These are phyloP conservation scores for Senecio squalidus DNA, from an alignment of 140 eudicot genomes.

Conservation along the genomic window DNA sequence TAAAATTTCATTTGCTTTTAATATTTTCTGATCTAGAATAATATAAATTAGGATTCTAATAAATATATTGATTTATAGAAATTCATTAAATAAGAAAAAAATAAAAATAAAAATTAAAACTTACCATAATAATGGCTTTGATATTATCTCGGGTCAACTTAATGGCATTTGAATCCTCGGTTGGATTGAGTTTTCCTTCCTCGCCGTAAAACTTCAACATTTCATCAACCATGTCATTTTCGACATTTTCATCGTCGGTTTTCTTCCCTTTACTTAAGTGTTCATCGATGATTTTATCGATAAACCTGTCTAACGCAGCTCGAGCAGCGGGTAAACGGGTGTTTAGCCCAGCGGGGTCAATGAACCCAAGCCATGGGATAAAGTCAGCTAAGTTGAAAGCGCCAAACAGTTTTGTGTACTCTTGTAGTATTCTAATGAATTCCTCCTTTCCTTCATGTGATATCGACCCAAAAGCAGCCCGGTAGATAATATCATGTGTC, in stretches of 20 bases:
- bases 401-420: slow-evolving; percentile 75
- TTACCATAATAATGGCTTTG: slow-evolving; percentile 34
- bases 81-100: too few species aligned
- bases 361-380: slow-evolving; percentile 53
- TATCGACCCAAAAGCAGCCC: slow-evolving; percentile 84
- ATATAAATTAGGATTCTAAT: too few species aligned
- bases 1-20: background rate
- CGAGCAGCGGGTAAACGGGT: slow-evolving; percentile 59
- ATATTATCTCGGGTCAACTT: slow-evolving; percentile 30
- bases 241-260: slow-evolving; percentile 13
- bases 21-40: background rate
- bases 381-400: slow-evolving; percentile 83
- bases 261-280: slow-evolving; percentile 47
- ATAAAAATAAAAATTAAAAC: background rate
- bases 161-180: slow-evolving; percentile 51
- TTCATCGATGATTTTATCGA: slow-evolving; percentile 71
- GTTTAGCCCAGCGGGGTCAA: slow-evolving; percentile 64
- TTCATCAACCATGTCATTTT: slow-evolving; percentile 73
- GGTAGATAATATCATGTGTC: slow-evolving; percentile 58
- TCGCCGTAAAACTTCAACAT: slow-evolving; percentile 56
- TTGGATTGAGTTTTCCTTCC: slow-evolving; percentile 29
- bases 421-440: slow-evolving; percentile 64
- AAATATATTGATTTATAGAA: too few species aligned
- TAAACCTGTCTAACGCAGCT: slow-evolving; percentile 63
- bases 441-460: slow-evolving; percentile 69